Evolutionary conservation across 768 basidiomycete genomes (phyloP), one percentile per base, ranked within the genome.

Genomic region (Boletus reticuloceps): DNA sequence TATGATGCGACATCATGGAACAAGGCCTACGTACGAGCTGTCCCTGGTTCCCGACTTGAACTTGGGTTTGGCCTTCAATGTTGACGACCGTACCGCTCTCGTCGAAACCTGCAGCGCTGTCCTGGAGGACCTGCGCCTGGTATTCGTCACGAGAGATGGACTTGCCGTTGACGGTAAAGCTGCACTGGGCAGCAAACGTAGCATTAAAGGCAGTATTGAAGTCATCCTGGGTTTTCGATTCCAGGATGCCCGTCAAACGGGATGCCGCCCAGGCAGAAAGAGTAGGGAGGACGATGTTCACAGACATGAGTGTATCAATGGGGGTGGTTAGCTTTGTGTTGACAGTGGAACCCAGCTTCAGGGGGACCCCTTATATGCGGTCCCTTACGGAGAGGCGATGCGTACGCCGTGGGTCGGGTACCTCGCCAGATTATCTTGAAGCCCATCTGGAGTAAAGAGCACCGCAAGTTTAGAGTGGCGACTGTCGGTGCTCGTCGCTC

Each of bases 261-360:
- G 68, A 62, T 58, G 79, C 57, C 14, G 76, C 72, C 76, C 77
- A 81, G 40, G 65, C 62, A 25, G 71, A 69, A 56, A 81, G 79
- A 3, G 71, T 58, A 8, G 76, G 78, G 47, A 76, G 71, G 50
- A 74, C 69, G 55, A 74, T 64, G 34, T 64, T 63, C 8, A 55
- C 53, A 31, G 68, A 55, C 71, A 71, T 72, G 53, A 7, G 13
- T 22, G 38, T 40, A 16, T 14, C 14, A n/a, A n/a, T 22, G 31
- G 22, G 31, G 34, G 34, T 36, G 34, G 11, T 36, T 5, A 14
- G 34, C 29, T 32, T 17, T 22, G 17, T 36, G n/a, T 14, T 36
- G 34, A 20, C 0, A 6, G 8, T 53, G 19, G 5, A 29, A 17
- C 22, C 11, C 29, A 1, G 46, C 6, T 34, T 22, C 25, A 16